Conservation (phyloP, 768 basidiomycete genomes). For the Mrakia gelida region DNA sequence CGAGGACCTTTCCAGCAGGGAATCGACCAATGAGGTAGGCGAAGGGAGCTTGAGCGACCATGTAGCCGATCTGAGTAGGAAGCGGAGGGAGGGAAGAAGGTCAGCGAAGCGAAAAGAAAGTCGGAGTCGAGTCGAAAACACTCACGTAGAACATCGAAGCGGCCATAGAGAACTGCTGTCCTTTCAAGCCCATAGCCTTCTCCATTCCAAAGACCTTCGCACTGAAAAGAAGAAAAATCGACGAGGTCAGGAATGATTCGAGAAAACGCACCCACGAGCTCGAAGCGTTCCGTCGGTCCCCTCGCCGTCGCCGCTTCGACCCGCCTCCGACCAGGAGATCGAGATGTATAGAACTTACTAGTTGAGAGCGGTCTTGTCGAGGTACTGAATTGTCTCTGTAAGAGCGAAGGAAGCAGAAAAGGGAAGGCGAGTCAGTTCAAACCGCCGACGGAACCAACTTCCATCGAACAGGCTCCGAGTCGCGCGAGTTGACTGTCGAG, state of each 20-base stretch:
- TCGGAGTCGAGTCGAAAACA: not conserved
- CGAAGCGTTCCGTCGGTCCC: too few relatives aligned
- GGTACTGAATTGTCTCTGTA: conserved; percentile 39
- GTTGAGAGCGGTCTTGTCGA: conserved; percentile 40
- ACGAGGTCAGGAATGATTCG: too few relatives aligned
- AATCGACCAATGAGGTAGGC: conserved; percentile 42
- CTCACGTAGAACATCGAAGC: conserved; percentile 35
- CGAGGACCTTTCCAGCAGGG: conserved; percentile 38
- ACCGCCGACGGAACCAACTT: not conserved
- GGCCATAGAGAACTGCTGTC: conserved; percentile 35
- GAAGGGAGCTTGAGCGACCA: conserved; percentile 40
- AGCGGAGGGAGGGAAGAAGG: too few relatives aligned
- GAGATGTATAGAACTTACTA: conserved; percentile 25
- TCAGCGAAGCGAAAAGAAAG: too few relatives aligned
- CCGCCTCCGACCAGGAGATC: too few relatives aligned
- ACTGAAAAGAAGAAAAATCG: not conserved
- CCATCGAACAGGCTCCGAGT: not conserved
- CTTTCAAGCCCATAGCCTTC: conserved; percentile 40
- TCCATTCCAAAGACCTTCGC: conserved; percentile 44
- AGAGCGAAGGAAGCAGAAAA: not conserved
- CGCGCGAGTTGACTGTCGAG: not conserved
- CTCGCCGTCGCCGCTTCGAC: too few relatives aligned
- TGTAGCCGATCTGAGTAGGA: conserved; percentile 38
- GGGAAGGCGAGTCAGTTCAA: not conserved
- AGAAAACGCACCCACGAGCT: too few relatives aligned